phyloP scores from a whole-genome alignment of 306 rosid species.

The Ormosia semicastrata region DNA sequence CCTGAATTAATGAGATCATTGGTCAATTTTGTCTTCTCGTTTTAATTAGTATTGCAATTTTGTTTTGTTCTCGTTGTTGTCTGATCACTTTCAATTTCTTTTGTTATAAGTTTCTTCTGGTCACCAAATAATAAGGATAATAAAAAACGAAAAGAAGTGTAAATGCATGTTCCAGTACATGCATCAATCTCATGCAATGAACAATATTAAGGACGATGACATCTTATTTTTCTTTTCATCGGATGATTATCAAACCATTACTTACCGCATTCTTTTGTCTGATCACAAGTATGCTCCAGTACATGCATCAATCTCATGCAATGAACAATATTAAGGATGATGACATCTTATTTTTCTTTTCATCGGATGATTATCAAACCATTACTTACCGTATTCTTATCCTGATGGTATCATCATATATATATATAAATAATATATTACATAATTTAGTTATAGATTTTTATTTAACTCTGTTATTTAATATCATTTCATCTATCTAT shows the following conservation, averaged over 20 bases:
- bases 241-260: neutral
- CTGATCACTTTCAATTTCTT: slow-evolving; percentile 11
- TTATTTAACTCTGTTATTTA: neutral
- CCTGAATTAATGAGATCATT: neutral
- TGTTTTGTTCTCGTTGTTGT: slow-evolving; percentile 1
- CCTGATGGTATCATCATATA: neutral
- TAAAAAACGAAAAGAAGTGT: too few relatives aligned
- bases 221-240: neutral
- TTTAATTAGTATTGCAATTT: neutral
- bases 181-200: slow-evolving; percentile 11
- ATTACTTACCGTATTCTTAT: neutral
- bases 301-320: slow-evolving; percentile 10
- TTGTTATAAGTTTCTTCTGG: neutral
- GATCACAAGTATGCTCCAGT: too few relatives aligned
- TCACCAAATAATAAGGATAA: neutral
- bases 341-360: neutral
- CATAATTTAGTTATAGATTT: neutral
- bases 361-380: neutral
- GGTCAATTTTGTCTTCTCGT: slow-evolving; percentile 18
- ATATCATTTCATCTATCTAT: too few relatives aligned
- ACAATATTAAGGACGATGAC: neutral
- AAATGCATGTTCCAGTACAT: neutral
- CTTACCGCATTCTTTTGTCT: neutral
- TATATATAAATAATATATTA: neutral
- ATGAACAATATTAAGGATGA: neutral